Evolutionary conservation across 805 yeast genomes (phyloP).

Genomic region (Sungouiella blattae): DNA sequence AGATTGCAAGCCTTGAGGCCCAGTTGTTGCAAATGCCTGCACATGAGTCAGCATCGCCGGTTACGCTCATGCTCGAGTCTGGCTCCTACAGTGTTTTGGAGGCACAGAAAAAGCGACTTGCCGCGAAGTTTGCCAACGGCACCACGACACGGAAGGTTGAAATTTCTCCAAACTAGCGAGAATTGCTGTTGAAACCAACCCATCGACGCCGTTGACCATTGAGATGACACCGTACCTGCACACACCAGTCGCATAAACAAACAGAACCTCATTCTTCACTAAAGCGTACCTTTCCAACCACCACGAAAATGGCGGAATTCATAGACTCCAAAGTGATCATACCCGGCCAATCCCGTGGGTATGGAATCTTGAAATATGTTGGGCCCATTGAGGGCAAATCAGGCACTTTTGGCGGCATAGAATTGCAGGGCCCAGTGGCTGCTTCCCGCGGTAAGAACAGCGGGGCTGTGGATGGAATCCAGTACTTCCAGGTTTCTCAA

Average conservation of each 20-base stretch:
- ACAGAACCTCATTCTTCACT: too few species aligned
- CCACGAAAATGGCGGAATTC: slow-evolving; percentile 30
- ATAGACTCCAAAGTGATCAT: slow-evolving; percentile 40
- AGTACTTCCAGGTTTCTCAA: slow-evolving; percentile 60
- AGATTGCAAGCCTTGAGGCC: slow-evolving; percentile 7
- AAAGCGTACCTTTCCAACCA: too few species aligned
- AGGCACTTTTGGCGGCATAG: slow-evolving; percentile 86
- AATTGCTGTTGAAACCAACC: too few species aligned
- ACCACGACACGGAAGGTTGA: background rate
- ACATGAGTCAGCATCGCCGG: background rate
- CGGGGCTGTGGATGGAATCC: slow-evolving; percentile 73
- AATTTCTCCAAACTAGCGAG: too few species aligned
- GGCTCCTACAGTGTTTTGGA: too few species aligned
- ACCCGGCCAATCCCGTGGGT: slow-evolving; percentile 61
- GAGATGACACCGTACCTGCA: too few species aligned
- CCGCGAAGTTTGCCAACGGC: background rate
- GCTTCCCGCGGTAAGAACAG: slow-evolving; percentile 72
- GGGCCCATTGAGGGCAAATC: slow-evolving; percentile 70
- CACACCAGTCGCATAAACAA: too few species aligned
- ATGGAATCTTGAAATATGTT: slow-evolving; percentile 63
- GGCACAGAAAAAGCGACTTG: background rate
- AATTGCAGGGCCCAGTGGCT: slow-evolving; percentile 61
- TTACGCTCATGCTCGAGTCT: too few species aligned
- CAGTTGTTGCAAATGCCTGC: background rate
- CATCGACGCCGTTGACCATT: too few species aligned